Conservation (phyloP, 768 basidiomycete genomes). For the Phaeotremella fagi region DNA sequence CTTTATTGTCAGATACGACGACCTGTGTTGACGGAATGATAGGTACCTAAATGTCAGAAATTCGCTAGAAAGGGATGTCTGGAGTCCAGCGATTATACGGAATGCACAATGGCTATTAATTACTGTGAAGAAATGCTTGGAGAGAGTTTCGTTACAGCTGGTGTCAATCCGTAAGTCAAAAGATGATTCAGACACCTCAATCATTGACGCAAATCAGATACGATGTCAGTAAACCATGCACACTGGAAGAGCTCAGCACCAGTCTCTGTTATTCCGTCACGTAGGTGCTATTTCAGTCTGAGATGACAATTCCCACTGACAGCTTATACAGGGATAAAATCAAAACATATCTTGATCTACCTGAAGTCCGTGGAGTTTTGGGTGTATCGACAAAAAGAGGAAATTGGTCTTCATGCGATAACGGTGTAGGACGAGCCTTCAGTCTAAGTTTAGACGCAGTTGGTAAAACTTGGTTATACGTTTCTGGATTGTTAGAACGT, state of each 20-base stretch:
- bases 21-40: too few relatives aligned
- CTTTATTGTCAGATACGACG: not conserved
- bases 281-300: conserved; percentile 19
- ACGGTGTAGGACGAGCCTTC: conserved; percentile 56
- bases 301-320: not conserved
- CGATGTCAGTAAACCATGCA: conserved; percentile 63
- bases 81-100: conserved; percentile 61
- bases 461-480: conserved; percentile 58
- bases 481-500: conserved; percentile 68
- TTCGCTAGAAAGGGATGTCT: conserved; percentile 60
- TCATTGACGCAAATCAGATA: conserved; percentile 56
- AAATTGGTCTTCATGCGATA: conserved; percentile 61
- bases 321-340: conserved; percentile 50
- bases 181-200: not conserved
- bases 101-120: conserved; percentile 61
- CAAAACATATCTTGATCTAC: conserved; percentile 59
- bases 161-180: conserved; percentile 48
- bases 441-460: conserved; percentile 57
- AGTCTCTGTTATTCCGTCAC: conserved; percentile 62
- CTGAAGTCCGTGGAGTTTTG: conserved; percentile 55
- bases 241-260: conserved; percentile 52
- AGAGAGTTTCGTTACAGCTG: conserved; percentile 49
- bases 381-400: conserved; percentile 56
- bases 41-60: conserved; percentile 64
- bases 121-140: conserved; percentile 64